These are phyloP conservation scores for Leishmania tropica DNA, from an alignment of 208 protist genomes.

Conservation along the genomic window DNA sequence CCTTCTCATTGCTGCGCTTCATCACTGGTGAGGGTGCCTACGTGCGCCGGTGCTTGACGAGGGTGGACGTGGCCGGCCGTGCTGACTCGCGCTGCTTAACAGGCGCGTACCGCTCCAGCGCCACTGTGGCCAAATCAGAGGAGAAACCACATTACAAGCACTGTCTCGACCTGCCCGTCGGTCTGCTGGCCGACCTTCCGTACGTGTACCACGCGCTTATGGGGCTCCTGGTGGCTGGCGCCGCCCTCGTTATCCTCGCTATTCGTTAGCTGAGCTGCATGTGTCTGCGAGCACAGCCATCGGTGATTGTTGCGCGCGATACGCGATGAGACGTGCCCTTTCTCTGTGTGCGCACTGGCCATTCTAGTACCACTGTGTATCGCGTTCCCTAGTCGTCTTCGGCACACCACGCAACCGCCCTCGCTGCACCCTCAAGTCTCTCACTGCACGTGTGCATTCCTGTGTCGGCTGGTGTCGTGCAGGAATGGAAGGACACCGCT, in stretches of 20 bases:
- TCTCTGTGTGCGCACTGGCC: neutral
- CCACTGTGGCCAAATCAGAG: neutral
- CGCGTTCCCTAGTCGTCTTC: neutral
- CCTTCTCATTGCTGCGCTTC: conserved; percentile 50
- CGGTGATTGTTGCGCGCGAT: neutral
- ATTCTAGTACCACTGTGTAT: neutral
- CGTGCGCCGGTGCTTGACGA: conserved; percentile 54
- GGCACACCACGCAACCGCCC: neutral
- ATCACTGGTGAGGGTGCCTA: conserved; percentile 40
- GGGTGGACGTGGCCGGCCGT: conserved; percentile 28
- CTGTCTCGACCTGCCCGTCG: conserved; percentile 65
- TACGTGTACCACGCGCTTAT: conserved; percentile 63
- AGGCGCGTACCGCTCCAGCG: conserved; percentile 3
- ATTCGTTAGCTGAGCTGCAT: conserved; percentile 18
- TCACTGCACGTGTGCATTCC: neutral
- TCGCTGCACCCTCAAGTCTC: neutral
- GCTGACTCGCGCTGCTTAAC: conserved; percentile 21
- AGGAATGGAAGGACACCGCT: neutral
- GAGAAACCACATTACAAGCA: neutral
- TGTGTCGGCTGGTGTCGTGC: neutral
- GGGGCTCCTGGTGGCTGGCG: conserved; percentile 52
- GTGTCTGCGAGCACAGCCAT: neutral
- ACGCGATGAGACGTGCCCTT: neutral
- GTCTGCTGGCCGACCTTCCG: conserved; percentile 51
- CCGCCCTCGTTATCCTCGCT: conserved; percentile 38